Base-by-base conservation (phyloP, 495 filamentous ascomycete genomes). In the Talaromyces nanjingensis region DNA sequence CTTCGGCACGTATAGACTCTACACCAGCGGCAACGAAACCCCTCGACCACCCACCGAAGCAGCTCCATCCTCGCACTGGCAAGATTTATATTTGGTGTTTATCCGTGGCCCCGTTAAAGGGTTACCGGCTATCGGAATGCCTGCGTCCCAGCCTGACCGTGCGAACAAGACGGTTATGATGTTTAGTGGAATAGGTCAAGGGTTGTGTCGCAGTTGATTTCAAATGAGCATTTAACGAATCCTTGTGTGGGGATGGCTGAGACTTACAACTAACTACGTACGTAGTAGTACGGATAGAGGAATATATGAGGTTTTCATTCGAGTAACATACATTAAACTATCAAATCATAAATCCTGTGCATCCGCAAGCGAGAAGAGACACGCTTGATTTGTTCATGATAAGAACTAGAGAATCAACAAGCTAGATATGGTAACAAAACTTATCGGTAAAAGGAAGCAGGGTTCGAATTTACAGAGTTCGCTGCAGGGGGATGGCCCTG, bases 361-460 rank as follows among this genome's bases (percentile, higher is more conserved):
- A 49, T 4, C 45, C 6, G n/a, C 18, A 14, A 49, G 45, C 45
- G 45, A 49, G 53, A 27, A 31, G 27, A 29, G 20, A 29, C 53
- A 29, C 53, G 53, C 53, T 22, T 56, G 7, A 27, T 31, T 31
- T 56, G n/a, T 27, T 56, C 27, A 14, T 16, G 12, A 56, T 12
- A 4, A 56, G 24, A 56, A 56, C n/a, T 27, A 56, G 6, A 56
- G 6, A 12, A 24, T 16, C 29, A 29, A 24, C 0, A 6, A 29
- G 12, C 12, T 56, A 14, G n/a, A 14, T 55, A 22, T 3, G 11
- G 16, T 29, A 24, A 56, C 53, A 56, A 11, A 29, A 52, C 69
- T 27, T 71, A 81, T 70, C 76, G 72, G 65, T 81, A 81, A 62
- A 70, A 81, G 4, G 76, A 77, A 62, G 74, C 72, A 4, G 78